Evolutionary conservation across 2,329 filamentous ascomycete species (phyloP).

Genomic region (Pseudogymnoascus sp.): DNA sequence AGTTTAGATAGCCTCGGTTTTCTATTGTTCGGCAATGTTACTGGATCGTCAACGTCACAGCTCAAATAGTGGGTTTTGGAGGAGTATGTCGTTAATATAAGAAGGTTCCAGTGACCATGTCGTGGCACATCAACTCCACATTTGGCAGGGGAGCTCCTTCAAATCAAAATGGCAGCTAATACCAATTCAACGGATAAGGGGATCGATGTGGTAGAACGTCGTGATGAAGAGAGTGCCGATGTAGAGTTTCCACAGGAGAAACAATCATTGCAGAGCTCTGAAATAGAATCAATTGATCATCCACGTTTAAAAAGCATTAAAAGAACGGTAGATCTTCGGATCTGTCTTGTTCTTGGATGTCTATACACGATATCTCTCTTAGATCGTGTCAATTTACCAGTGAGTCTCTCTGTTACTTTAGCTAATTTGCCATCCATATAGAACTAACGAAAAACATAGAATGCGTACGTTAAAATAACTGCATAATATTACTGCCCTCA

Average conservation of each 20-base stretch:
- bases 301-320: not conserved
- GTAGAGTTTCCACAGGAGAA: not conserved
- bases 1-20: slow-evolving; percentile 4
- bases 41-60: not conserved
- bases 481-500: not conserved
- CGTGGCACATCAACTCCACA: not conserved
- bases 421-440: not conserved
- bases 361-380: not conserved
- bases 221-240: not conserved
- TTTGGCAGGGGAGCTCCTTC: not conserved
- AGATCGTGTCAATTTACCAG: not conserved
- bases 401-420: not conserved
- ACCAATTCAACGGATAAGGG: not conserved
- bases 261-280: not conserved
- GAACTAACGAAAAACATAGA: not conserved
- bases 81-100: slow-evolving; percentile 1
- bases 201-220: not conserved
- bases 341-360: slow-evolving; percentile 2
- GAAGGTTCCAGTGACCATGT: not conserved
- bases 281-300: not conserved
- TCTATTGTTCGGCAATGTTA: slow-evolving; percentile 3
- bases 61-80: not conserved
- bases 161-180: not conserved
- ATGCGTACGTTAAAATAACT: not conserved
- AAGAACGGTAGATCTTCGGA: not conserved